These are phyloP conservation scores for Cryptococcus depauperatus DNA, from an alignment of 1,284 basidiomycete genomes.

Conservation along the genomic window DNA sequence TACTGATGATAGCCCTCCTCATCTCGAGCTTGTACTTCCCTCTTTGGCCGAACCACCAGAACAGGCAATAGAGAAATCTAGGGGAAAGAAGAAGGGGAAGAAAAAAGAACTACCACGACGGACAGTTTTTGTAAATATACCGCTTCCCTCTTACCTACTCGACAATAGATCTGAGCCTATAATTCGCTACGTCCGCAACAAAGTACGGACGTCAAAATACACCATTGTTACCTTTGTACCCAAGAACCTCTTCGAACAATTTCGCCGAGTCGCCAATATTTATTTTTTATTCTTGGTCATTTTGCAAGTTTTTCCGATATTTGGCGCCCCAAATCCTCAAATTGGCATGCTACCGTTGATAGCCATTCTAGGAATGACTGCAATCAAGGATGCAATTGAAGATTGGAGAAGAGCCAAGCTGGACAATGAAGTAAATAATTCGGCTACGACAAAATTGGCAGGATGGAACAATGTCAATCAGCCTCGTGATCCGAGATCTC, in stretches of 20 bases:
- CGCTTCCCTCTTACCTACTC: conserved; percentile 23
- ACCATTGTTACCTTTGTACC: conserved; percentile 84
- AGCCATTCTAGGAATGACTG: conserved; percentile 81
- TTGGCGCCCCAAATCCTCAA: conserved; percentile 77
- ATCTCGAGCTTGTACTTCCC: too few relatives aligned
- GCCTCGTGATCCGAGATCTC: conserved; percentile 64
- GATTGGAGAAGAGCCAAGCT: conserved; percentile 79
- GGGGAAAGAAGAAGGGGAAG: conserved; percentile 15
- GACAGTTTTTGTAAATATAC: conserved; percentile 68
- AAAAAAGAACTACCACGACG: conserved; percentile 47
- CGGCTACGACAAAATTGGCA: conserved; percentile 48
- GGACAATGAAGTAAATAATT: conserved; percentile 61
- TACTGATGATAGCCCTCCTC: not conserved
- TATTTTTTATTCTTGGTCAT: conserved; percentile 83
- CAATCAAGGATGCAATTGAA: conserved; percentile 89
- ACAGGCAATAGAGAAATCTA: not conserved
- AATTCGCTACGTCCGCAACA: conserved; percentile 75
- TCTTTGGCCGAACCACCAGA: not conserved
- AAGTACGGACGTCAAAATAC: conserved; percentile 92
- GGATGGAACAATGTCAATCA: conserved; percentile 87
- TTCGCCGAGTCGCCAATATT: conserved; percentile 81
- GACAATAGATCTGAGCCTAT: conserved; percentile 61
- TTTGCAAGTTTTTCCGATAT: conserved; percentile 81
- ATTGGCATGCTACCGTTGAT: conserved; percentile 79
- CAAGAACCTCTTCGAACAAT: conserved; percentile 89